A percentile compares a stretch with the other conserved stretches of the same genome.
These are phyloP conservation scores for Fusarium annulatum DNA, from an alignment of 2,329 filamentous ascomycete species.

Conservation along the genomic window DNA sequence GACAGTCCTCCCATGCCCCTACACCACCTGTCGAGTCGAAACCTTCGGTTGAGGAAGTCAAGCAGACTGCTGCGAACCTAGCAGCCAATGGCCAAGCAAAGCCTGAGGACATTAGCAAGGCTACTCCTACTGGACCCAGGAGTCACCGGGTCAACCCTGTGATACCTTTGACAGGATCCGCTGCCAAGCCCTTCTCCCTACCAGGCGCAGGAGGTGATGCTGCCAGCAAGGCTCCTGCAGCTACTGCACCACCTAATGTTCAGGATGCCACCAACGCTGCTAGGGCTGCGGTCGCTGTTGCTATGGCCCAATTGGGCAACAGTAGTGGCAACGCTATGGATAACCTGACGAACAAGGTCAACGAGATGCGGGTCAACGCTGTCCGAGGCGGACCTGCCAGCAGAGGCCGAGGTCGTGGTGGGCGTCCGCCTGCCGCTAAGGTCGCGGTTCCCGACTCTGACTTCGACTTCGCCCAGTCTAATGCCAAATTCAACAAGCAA, in stretches of 20 bases:
- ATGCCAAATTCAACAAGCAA: constrained; percentile 61
- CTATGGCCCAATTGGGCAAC: constrained; percentile 76
- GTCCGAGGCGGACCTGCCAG: constrained; percentile 60
- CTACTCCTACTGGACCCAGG: constrained; percentile 61
- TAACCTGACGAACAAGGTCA: constrained; percentile 78
- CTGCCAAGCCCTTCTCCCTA: constrained; percentile 53
- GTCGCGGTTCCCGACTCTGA: constrained; percentile 91
- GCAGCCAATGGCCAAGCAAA: constrained; percentile 52
- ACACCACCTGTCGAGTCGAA: constrained; percentile 76
- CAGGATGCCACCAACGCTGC: constrained; percentile 79
- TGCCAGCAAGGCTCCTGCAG: constrained; percentile 51
- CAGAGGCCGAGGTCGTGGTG: constrained; percentile 63
- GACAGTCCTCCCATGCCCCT: constrained; percentile 63
- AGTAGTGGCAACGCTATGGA: constrained; percentile 67
- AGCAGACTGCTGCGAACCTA: constrained; percentile 57
- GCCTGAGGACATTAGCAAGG: constrained; percentile 51
- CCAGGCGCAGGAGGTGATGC: constrained; percentile 47
- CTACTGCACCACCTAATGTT: constrained; percentile 55
- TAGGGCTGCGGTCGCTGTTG: constrained; percentile 80
- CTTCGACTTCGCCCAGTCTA: constrained; percentile 82
- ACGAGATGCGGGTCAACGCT: constrained; percentile 76
- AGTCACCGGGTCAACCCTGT: constrained; percentile 71
- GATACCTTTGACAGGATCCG: constrained; percentile 68
- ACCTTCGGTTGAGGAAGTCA: constrained; percentile 62
- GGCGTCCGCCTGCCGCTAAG: constrained; percentile 65